Conservation (phyloP, 208 protist species). For the Leishmania turanica region DNA sequence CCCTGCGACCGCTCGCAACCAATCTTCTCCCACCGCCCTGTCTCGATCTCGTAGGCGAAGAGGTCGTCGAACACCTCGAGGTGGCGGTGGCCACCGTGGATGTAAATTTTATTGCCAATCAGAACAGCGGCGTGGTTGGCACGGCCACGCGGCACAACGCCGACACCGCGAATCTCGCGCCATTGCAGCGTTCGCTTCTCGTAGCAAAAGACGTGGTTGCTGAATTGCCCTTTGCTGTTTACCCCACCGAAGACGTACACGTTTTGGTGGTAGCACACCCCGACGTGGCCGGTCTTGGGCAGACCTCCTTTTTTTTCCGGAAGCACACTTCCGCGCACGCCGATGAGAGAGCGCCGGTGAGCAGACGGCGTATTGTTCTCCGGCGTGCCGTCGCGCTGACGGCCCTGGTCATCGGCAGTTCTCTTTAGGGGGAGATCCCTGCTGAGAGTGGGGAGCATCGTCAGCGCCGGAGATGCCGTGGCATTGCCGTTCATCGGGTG, state of each 20-base stretch:
- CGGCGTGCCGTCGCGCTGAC: not conserved
- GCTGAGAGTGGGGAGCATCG: not conserved
- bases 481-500: not conserved
- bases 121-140: constrained; percentile 78
- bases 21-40: constrained; percentile 79
- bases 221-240: constrained; percentile 69
- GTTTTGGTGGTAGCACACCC: constrained; percentile 70
- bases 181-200: constrained; percentile 84
- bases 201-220: constrained; percentile 64
- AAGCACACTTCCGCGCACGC: constrained; percentile 60
- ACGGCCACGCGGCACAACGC: constrained; percentile 72
- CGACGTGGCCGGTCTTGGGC: constrained; percentile 79
- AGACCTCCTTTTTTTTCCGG: constrained; percentile 72
- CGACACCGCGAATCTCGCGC: constrained; percentile 76
- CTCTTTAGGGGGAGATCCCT: not conserved
- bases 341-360: constrained; percentile 29
- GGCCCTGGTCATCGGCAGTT: not conserved
- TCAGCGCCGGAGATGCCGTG: not conserved
- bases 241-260: constrained; percentile 85
- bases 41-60: constrained; percentile 67
- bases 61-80: constrained; percentile 85
- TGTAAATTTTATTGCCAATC: constrained; percentile 70
- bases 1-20: constrained; percentile 58
- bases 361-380: not conserved
- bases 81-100: constrained; percentile 80